These are phyloP conservation scores for Phialemoniopsis sp. DNA, from an alignment of 2,329 filamentous ascomycete genomes.

Conservation along the genomic window DNA sequence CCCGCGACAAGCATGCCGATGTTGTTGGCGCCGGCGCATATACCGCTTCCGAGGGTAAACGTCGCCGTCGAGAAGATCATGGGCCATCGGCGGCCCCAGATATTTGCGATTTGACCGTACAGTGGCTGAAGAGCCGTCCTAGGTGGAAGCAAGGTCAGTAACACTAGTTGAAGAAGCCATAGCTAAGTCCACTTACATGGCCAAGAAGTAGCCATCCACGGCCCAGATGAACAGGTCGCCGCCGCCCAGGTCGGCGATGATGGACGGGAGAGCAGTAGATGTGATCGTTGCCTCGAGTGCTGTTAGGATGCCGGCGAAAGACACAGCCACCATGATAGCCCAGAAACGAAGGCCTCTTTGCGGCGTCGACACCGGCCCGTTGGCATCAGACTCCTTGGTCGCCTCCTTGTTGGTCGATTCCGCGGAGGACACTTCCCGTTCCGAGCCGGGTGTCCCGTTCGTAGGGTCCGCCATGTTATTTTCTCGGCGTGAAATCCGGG, in stretches of 20 bases:
- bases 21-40: constrained; percentile 42
- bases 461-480: too few relatives aligned
- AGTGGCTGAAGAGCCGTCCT: constrained; percentile 40
- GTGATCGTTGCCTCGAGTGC: constrained; percentile 19
- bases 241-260: constrained; percentile 13
- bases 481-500: too few relatives aligned
- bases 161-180: too few relatives aligned
- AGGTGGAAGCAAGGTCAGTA: constrained; percentile 1
- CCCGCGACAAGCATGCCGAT: constrained; percentile 43
- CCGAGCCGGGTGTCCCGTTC: too few relatives aligned
- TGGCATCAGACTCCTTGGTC: too few relatives aligned
- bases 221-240: constrained; percentile 18
- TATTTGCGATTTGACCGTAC: constrained; percentile 34
- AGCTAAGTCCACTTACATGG: too few relatives aligned
- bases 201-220: constrained; percentile 17
- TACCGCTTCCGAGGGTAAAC: constrained; percentile 22
- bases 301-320: constrained; percentile 17
- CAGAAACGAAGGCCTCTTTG: too few relatives aligned
- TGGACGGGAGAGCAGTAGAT: constrained; percentile 21
- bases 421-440: too few relatives aligned
- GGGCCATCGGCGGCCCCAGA: constrained; percentile 5
- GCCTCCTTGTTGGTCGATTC: too few relatives aligned
- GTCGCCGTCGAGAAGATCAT: background rate
- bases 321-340: too few relatives aligned
- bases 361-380: too few relatives aligned